Evolutionary conservation across 2,329 filamentous ascomycete species (phyloP), one percentile per base, ranked within the genome.

Genomic region (Fusarium kyushuense): DNA sequence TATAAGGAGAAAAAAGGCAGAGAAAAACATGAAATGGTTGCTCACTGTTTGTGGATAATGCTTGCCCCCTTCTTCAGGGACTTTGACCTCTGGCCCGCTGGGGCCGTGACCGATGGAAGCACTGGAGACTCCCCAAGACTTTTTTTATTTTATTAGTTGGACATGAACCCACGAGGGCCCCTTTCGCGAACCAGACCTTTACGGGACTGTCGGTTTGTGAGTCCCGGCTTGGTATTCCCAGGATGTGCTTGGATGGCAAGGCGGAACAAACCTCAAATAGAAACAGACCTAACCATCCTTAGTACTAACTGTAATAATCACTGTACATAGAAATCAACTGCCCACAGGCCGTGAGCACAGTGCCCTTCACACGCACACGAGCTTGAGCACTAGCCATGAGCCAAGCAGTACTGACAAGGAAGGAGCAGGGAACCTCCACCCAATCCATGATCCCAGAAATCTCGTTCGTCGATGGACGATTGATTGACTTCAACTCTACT

Each of bases 381-480:
- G 54, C 59, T 62, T 62, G 58, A 62, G 58, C 56, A 46, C 23
- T 32, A 43, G 48, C 53, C 61, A 63, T 8, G 27, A 42, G 19
- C 36, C 19, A 41, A 41, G 38, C 23, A 53, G 56, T 51, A 32
- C 33, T 45, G 47, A 69, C 42, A 58, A 35, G 64, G 63, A 69
- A 66, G 60, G 52, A 53, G 41, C 65, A 69, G 57, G 65, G 65
- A 66, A 54, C 61, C 51, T 61, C 65, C 65, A 60, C 65, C 57
- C 59, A 52, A 47, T 51, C 57, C 64, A 66, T 61, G 60, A 67
- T 72, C 60, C 65, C 66, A 61, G 56, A 65, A 72, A 59, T 63
- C 63, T 69, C 61, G 61, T 68, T 68, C 65, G 66, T 65, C 58
- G 63, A 71, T 60, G 47, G 33, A 40, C 33, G 23, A 51, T 27